Evolutionary conservation across 148 eudicot species (phyloP).

Genomic region (Fagopyrum tataricum): DNA sequence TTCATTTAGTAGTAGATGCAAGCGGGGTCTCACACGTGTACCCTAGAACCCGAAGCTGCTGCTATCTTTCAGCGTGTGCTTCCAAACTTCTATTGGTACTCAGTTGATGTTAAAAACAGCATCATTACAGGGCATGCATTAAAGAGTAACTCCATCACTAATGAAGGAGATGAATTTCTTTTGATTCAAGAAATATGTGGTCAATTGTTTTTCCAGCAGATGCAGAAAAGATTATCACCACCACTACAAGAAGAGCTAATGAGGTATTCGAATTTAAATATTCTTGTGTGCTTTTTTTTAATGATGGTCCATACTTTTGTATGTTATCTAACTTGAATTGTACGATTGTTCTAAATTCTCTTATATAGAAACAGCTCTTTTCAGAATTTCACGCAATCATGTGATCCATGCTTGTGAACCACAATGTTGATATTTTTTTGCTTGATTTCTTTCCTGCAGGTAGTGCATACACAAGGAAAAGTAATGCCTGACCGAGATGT

Average conservation of each 20-base stretch:
- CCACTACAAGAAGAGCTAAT: constrained; percentile 54
- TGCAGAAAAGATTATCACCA: constrained; percentile 77
- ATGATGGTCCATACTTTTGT: neutral
- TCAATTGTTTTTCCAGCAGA: constrained; percentile 77
- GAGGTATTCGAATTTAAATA: constrained; percentile 43
- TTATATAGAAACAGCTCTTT: neutral
- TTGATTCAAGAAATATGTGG: constrained; percentile 65
- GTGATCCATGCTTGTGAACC: constrained; percentile 4
- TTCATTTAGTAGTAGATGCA: constrained; percentile 75
- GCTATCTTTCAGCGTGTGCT: constrained; percentile 56
- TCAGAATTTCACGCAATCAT: neutral
- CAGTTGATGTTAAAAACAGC: constrained; percentile 64
- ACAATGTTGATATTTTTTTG: neutral
- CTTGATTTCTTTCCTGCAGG: constrained; percentile 33
- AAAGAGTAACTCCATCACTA: constrained; percentile 42
- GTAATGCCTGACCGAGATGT: constrained; percentile 78
- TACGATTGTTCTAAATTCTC: neutral
- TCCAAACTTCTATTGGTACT: constrained; percentile 84
- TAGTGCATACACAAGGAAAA: constrained; percentile 96
- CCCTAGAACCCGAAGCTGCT: constrained; percentile 81
- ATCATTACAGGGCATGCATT: constrained; percentile 68
- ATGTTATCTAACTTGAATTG: neutral
- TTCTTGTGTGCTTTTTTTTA: neutral
- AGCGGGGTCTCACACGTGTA: constrained; percentile 55
- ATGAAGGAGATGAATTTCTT: constrained; percentile 59